phyloP scores from a whole-genome alignment of 1,139 yeast species.

The Scheffersomyces cryptocercus region DNA sequence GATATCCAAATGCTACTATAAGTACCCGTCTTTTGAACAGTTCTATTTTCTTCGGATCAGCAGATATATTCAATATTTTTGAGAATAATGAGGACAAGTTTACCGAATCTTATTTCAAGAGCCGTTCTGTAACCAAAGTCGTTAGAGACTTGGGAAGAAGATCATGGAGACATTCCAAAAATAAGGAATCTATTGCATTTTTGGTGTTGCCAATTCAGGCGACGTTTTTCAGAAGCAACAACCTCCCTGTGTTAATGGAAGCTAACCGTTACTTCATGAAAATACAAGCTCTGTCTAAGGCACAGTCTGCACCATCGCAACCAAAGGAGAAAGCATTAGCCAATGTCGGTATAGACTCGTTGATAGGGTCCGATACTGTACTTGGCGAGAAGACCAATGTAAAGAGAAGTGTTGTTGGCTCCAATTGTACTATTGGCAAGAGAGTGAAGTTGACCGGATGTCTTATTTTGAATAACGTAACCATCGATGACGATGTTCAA shows the following conservation, averaged over 20 bases:
- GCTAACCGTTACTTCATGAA: constrained; percentile 83
- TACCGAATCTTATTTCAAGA: constrained; percentile 38
- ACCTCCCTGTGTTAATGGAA: constrained; percentile 81
- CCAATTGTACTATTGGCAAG: constrained; percentile 76
- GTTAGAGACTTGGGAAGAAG: constrained; percentile 87
- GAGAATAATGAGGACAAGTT: constrained; percentile 32
- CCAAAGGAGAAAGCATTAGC: constrained; percentile 65
- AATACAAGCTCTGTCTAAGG: constrained; percentile 39
- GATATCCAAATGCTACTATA: constrained; percentile 73
- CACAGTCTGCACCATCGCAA: constrained; percentile 35
- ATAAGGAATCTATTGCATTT: constrained; percentile 64
- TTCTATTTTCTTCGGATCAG: constrained; percentile 76
- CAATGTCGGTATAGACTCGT: constrained; percentile 84
- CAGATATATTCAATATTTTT: constrained; percentile 44
- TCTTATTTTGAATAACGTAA: constrained; percentile 69
- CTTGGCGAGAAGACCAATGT: constrained; percentile 82
- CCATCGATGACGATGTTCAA: constrained; percentile 77
- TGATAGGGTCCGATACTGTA: constrained; percentile 59
- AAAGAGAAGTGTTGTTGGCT: constrained; percentile 77
- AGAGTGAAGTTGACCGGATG: constrained; percentile 88
- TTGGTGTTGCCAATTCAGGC: constrained; percentile 65
- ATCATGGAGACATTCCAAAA: constrained; percentile 78
- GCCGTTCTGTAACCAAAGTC: constrained; percentile 63
- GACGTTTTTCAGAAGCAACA: constrained; percentile 74
- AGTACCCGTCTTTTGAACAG: constrained; percentile 76